phyloP scores from a whole-genome alignment of 352 stramenopile species.

The Elongisporangium prolatum region DNA sequence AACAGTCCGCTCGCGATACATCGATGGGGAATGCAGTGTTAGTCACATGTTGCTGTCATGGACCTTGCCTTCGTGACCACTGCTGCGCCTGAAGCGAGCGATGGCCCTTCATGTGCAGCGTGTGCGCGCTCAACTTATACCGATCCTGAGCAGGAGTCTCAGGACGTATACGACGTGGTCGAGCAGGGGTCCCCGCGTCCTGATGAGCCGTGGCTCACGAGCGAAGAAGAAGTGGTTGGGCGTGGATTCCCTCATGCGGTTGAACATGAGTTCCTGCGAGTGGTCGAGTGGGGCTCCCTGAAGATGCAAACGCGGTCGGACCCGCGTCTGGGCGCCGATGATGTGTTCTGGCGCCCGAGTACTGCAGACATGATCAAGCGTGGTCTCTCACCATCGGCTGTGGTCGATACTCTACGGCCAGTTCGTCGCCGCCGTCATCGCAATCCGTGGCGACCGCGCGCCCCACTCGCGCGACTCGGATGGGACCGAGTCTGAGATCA shows the following conservation, averaged over 20 bases:
- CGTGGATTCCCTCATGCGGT: constrained; percentile 8
- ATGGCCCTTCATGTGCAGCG: constrained; percentile 13
- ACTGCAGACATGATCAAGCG: constrained; percentile 7
- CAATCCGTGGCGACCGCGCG: not conserved
- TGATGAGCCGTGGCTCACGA: constrained; percentile 8
- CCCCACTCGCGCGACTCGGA: not conserved
- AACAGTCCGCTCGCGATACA: too few species aligned
- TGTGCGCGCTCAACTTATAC: constrained; percentile 2
- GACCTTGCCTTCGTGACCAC: constrained; percentile 7
- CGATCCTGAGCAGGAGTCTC: constrained; percentile 9
- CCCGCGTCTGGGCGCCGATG: constrained; percentile 6
- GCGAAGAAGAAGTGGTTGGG: constrained; percentile 4
- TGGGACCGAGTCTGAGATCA: constrained; percentile 4
- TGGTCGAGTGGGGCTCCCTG: constrained; percentile 9
- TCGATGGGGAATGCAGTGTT: constrained; percentile 1
- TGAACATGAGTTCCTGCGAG: too few species aligned
- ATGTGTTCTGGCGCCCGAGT: constrained; percentile 5
- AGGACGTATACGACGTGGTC: not conserved
- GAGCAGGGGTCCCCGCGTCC: constrained; percentile 10
- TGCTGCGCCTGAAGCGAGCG: constrained; percentile 5
- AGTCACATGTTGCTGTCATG: constrained; percentile 12
- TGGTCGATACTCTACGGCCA: constrained; percentile 2
- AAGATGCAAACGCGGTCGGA: constrained; percentile 4
- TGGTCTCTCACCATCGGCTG: constrained; percentile 7
- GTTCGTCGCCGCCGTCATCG: constrained; percentile 2